A percentile compares a stretch with the other conserved stretches of the same genome.
phyloP scores from a whole-genome alignment of 1,284 basidiomycete species.

The Cryptococcus sp. region DNA sequence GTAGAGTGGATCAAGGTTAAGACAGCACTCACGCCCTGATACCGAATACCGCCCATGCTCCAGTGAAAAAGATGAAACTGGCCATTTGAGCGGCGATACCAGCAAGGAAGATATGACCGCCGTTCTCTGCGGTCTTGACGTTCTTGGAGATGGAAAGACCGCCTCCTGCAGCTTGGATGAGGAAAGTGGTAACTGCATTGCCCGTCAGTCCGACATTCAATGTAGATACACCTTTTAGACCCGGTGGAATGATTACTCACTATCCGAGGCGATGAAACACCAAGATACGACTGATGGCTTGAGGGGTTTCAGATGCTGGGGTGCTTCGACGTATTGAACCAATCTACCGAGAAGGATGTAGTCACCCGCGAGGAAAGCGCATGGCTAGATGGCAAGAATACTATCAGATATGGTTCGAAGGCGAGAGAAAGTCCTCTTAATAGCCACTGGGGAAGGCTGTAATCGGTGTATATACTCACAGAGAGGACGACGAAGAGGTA shows the following conservation, averaged over 20 bases:
- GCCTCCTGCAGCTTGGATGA: slow-evolving; percentile 62
- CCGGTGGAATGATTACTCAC: slow-evolving; percentile 53
- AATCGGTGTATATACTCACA: slow-evolving; percentile 47
- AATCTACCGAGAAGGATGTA: slow-evolving; percentile 68
- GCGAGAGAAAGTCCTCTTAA: no score
- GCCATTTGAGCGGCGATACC: slow-evolving; percentile 65
- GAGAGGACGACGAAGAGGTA: slow-evolving; percentile 66
- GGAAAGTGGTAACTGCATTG: slow-evolving; percentile 64
- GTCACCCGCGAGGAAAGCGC: slow-evolving; percentile 70
- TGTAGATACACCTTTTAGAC: slow-evolving; percentile 56
- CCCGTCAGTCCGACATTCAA: neutral
- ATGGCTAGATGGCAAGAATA: slow-evolving; percentile 55
- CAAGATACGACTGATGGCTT: slow-evolving; percentile 29
- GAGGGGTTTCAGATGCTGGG: slow-evolving; percentile 56
- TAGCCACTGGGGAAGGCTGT: no score
- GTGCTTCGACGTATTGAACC: slow-evolving; percentile 58
- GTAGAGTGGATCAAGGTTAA: neutral
- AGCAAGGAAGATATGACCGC: slow-evolving; percentile 62
- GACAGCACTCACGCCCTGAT: slow-evolving; percentile 56
- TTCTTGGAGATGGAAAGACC: slow-evolving; percentile 48
- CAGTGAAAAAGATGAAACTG: slow-evolving; percentile 65
- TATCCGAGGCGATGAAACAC: slow-evolving; percentile 57
- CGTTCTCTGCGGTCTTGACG: slow-evolving; percentile 32
- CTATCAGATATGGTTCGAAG: no score
- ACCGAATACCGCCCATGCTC: slow-evolving; percentile 63